Evolutionary conservation across 2,329 filamentous ascomycete species (phyloP), one percentile per base, ranked within the genome.

Genomic region (Pestalotiopsis fici): DNA sequence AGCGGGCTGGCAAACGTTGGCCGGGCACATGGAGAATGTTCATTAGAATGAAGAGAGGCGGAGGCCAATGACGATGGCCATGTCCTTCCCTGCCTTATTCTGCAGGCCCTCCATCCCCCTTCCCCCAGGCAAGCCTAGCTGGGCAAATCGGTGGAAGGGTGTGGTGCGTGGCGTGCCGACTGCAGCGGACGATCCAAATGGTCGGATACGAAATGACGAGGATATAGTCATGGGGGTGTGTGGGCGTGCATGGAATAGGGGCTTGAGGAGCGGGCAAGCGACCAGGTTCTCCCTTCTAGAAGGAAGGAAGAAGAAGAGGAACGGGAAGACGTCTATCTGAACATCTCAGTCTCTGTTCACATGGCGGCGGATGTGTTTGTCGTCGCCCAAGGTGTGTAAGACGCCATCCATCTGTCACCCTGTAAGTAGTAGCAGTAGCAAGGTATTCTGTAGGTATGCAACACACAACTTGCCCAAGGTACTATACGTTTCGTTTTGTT

Each of bases 281-380:
- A 43, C 31, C 54, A 39, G 54, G 63, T 39, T 57, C n/a, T 39
- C n/a, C 18, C 63, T 65, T 65, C 63, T 65, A 54, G 63, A 65
- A 65, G 63, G 63, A 39, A 64, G 43, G 62, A 64, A 54, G 43
- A 64, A 31, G 47, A 64, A 54, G 43, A 64, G 21, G 47, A 64
- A 43, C n/a, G 13, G 60, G 62, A 54, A 11, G 60, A n/a, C 39
- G 18, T 21, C 59, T 39, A 27, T 39, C 27, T 23, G 31, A 15
- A 39, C 15, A 27, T 31, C 27, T 27, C 55, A 18, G 23, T 59
- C n/a, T 59, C 18, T 27, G 43, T 50, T 50, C n/a, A 50, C 43
- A 50, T 50, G 9, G 18, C 18, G 43, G n/a, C 18, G 18, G 43
- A 21, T 21, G 43, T 50, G 43, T 50, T 50, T 50, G 43, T 21